These are phyloP conservation scores for Carex littledalei DNA, from an alignment of 176 grass and related monocot species.

Conservation along the genomic window DNA sequence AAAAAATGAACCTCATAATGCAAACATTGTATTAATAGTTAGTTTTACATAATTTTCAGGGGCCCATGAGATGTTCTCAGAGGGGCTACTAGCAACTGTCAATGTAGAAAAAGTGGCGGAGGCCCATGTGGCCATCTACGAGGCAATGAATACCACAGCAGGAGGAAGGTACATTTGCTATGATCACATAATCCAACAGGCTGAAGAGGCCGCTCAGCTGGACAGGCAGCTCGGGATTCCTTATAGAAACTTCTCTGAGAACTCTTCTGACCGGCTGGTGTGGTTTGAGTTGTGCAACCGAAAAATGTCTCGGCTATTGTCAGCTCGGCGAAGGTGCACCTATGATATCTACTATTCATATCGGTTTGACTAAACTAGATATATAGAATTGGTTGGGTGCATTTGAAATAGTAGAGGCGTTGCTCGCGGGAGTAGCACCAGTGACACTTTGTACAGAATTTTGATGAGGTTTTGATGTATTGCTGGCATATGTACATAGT, in stretches of 20 bases:
- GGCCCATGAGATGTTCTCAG: slow-evolving; percentile 53
- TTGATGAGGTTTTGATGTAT: slow-evolving; percentile 7
- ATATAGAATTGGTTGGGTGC: not conserved
- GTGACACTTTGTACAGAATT: slow-evolving; percentile 21
- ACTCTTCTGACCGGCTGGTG: slow-evolving; percentile 27
- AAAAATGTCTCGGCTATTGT: slow-evolving; percentile 65
- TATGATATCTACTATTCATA: slow-evolving; percentile 60
- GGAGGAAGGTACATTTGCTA: slow-evolving; percentile 89
- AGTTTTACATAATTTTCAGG: slow-evolving; percentile 29
- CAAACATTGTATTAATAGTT: not conserved
- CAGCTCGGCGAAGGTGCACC: slow-evolving; percentile 54
- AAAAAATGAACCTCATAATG: not conserved
- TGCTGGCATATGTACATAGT: not conserved
- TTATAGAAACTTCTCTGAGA: slow-evolving; percentile 23
- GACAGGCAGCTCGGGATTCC: slow-evolving; percentile 77
- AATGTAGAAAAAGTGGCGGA: slow-evolving; percentile 66
- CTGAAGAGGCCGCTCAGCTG: slow-evolving; percentile 63
- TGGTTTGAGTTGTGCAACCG: slow-evolving; percentile 75
- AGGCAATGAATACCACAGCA: slow-evolving; percentile 73
- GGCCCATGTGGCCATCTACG: slow-evolving; percentile 70
- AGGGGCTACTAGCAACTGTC: slow-evolving; percentile 72
- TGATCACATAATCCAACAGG: slow-evolving; percentile 56
- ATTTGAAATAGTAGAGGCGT: not conserved
- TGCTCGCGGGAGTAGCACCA: not conserved
- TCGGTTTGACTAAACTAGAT: slow-evolving; percentile 26